Percentiles rank a stretch among this genome's conserved stretches.
Evolutionary conservation across 495 filamentous ascomycete species (phyloP).

Genomic region (Bryoglossum gracile): DNA sequence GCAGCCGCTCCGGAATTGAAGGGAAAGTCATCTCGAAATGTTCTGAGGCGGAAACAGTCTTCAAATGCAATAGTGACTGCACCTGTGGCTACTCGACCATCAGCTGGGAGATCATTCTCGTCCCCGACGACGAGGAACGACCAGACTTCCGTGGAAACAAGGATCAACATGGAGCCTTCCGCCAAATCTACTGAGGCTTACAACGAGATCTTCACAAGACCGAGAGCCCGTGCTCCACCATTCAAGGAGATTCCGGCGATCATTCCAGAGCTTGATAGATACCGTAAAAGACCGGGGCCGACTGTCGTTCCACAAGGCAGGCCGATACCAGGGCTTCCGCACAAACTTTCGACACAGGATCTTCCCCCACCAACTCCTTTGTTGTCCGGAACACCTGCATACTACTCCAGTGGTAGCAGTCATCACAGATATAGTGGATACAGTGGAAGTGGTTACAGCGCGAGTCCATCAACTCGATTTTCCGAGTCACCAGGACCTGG

Average conservation of each 20-base stretch:
- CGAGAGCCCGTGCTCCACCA: conserved; percentile 7
- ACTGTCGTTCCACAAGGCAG: conserved; percentile 19
- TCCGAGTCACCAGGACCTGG: conserved; percentile 80
- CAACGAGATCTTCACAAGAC: conserved; percentile 23
- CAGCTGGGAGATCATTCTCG: conserved; percentile 13
- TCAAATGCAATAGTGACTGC: conserved; percentile 33
- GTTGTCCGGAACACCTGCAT: conserved; percentile 38
- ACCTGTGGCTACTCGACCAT: not conserved
- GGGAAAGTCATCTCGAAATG: conserved; percentile 31
- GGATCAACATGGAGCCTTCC: conserved; percentile 28
- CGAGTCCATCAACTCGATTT: conserved; percentile 88
- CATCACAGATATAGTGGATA: conserved; percentile 40
- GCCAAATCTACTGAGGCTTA: conserved; percentile 20
- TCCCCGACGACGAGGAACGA: conserved; percentile 12
- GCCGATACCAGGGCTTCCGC: conserved; percentile 32
- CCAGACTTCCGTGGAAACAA: conserved; percentile 25
- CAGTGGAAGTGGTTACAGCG: conserved; percentile 47
- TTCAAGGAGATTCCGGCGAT: conserved; percentile 33
- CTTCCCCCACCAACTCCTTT: conserved; percentile 59
- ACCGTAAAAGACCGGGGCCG: conserved; percentile 33
- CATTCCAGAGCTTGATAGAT: conserved; percentile 48
- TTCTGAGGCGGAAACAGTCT: conserved; percentile 42
- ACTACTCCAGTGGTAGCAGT: conserved; percentile 28
- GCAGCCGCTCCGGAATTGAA: conserved; percentile 17
- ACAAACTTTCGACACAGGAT: conserved; percentile 48